Base-by-base conservation (phyloP, 83 land plant genomes). In the Isoetes engelmannii region DNA sequence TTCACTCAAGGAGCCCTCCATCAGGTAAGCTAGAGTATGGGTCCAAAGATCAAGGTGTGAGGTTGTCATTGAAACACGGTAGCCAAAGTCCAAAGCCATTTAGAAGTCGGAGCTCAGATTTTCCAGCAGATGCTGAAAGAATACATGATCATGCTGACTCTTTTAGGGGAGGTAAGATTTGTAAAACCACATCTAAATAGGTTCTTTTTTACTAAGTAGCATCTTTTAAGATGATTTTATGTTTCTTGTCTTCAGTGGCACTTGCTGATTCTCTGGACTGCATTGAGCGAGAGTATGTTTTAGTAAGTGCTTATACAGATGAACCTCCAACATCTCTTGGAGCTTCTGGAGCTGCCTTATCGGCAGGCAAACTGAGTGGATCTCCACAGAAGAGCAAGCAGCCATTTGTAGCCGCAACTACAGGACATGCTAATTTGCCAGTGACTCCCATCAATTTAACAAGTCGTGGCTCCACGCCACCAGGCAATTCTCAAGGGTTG, bases 261-360 rank as follows among this genome's bases (percentile, higher is more conserved):
- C 70, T 79, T 58, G 74, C 69, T 58, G 98, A 89, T 71, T 85
- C 92, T 61, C 48, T 81, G 55, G 97, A 92, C 65, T 73, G 67
- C 46, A 79, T 85, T 71, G 94, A 85, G 71, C 83, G 79, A 63
- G 98, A 92, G 60, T 92, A 92, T 81, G 94, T 92, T 19, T 47
- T 89, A 72, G 98, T 92, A 6, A 67, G 84, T 50, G 84, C 84
- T 46, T 78, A 75, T 43, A 57, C 77, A 50, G 95, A 87, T 6
- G 56, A 51, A 4, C 78, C 83, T 48, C 83, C 87, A 63, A 77
- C 81, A 9, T 77, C 85, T 45, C 71, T 73, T 19, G 72, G 82
- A 80, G 75, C 68, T 50, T 77, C 83, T n/a, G 76, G 65, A 61
- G 63, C 74, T 69, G 68, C 45, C 51, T 81, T 79, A 47, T 75